These are phyloP conservation scores for Phytopythium oedochilum DNA, from an alignment of 352 stramenopile species.

Conservation along the genomic window DNA sequence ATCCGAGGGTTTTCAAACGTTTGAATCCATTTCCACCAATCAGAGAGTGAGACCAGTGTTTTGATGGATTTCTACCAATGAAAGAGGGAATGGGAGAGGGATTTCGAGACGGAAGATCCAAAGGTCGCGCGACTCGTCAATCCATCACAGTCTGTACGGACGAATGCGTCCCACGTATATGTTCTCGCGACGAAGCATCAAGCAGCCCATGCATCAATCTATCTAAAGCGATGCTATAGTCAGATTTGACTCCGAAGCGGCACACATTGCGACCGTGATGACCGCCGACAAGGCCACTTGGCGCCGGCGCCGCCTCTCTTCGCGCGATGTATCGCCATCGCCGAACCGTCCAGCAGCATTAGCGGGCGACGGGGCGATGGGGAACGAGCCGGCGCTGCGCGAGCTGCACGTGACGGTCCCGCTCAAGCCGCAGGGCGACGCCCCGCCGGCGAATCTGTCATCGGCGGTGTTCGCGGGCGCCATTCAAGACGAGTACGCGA, in stretches of 20 bases:
- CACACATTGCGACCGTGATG: neutral
- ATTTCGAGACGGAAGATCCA: too few species aligned
- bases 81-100: too few species aligned
- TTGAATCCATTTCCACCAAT: conserved; percentile 4
- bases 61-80: too few species aligned
- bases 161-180: too few species aligned
- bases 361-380: neutral
- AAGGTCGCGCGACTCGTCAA: too few species aligned
- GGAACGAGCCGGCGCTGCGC: conserved; percentile 32
- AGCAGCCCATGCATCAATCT: too few species aligned
- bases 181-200: too few species aligned
- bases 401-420: conserved; percentile 49
- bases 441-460: conserved; percentile 33
- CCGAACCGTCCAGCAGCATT: neutral
- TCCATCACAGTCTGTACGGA: too few species aligned
- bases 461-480: conserved; percentile 32
- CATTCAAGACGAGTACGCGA: conserved; percentile 63
- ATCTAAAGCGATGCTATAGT: neutral
- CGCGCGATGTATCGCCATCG: neutral
- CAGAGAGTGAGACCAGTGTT: too few species aligned
- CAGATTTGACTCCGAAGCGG: too few species aligned
- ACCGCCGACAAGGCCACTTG: neutral
- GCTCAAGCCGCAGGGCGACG: conserved; percentile 30
- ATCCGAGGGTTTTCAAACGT: too few species aligned
- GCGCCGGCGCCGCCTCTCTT: neutral